Evolutionary conservation across 345 rosid genomes (phyloP).

Genomic region (Aurinia saxatilis): DNA sequence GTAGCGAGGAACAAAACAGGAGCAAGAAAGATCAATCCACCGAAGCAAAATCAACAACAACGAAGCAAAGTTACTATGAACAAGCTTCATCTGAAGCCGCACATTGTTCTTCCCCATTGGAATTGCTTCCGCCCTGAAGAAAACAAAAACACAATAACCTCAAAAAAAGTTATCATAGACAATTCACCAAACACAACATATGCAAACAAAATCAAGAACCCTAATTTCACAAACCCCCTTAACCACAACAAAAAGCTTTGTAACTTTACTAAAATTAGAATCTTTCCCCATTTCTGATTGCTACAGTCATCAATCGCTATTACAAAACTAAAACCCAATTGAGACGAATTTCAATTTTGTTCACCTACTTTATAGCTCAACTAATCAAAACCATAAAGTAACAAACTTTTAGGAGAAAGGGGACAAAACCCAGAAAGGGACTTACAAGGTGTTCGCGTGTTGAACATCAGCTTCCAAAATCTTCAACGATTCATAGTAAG

Average conservation of each 20-base stretch:
- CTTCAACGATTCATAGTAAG: constrained; percentile 71
- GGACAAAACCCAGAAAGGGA: constrained; percentile 25
- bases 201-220: neutral
- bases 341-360: neutral
- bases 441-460: constrained; percentile 83
- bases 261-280: neutral
- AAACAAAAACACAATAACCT: neutral
- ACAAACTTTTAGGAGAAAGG: constrained; percentile 2
- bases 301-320: neutral
- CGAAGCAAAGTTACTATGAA: constrained; percentile 77
- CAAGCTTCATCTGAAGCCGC: constrained; percentile 80
- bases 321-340: neutral
- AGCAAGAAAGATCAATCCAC: constrained; percentile 82
- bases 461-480: constrained; percentile 82
- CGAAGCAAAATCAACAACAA: constrained; percentile 64
- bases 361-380: constrained; percentile 22
- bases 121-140: constrained; percentile 74
- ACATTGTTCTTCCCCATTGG: constrained; percentile 76
- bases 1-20: constrained; percentile 69
- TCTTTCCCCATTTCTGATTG: neutral
- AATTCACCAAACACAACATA: constrained; percentile 6
- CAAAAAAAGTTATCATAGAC: constrained; percentile 12
- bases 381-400: constrained; percentile 15
- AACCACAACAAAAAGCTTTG: neutral
- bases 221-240: neutral